Conservation (phyloP, 2,329 filamentous ascomycete genomes). For the Coleophoma cylindrospora region DNA sequence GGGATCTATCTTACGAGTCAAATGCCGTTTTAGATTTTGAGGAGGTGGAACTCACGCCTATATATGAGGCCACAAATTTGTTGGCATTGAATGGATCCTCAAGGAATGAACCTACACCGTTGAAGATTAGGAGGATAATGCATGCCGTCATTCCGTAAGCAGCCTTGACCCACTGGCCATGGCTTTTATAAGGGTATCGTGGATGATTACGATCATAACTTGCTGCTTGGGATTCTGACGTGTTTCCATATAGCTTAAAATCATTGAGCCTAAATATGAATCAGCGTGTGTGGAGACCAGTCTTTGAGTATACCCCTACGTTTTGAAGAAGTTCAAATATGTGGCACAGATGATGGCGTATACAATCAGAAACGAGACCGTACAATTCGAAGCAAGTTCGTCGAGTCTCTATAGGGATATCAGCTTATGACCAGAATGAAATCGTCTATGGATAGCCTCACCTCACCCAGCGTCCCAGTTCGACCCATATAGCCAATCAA, state of each 20-base stretch:
- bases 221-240: slow-evolving; percentile 30
- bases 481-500: slow-evolving; percentile 34
- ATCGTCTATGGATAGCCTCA: slow-evolving; percentile 13
- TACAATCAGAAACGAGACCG: slow-evolving; percentile 34
- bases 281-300: neutral
- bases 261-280: slow-evolving; percentile 27
- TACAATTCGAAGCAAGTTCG: slow-evolving; percentile 32
- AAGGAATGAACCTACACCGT: slow-evolving; percentile 29
- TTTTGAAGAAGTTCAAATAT: slow-evolving; percentile 33
- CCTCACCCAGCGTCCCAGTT: slow-evolving; percentile 29
- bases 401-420: slow-evolving; percentile 25
- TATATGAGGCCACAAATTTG: slow-evolving; percentile 33
- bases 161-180: slow-evolving; percentile 33
- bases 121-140: slow-evolving; percentile 29
- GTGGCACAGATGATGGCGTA: slow-evolving; percentile 34
- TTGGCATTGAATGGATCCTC: slow-evolving; percentile 29
- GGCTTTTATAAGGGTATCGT: slow-evolving; percentile 32
- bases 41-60: slow-evolving; percentile 27
- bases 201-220: slow-evolving; percentile 30
- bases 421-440: slow-evolving; percentile 1
- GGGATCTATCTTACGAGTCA: slow-evolving; percentile 21
- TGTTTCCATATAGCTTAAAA: slow-evolving; percentile 32
- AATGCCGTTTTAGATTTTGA: neutral
- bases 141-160: slow-evolving; percentile 29
- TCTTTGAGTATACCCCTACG: slow-evolving; percentile 17